Evolutionary conservation across 192 early-diverging fungal genomes (phyloP), one percentile per base, ranked within the genome.

Genomic region (Coemansia biformis): DNA sequence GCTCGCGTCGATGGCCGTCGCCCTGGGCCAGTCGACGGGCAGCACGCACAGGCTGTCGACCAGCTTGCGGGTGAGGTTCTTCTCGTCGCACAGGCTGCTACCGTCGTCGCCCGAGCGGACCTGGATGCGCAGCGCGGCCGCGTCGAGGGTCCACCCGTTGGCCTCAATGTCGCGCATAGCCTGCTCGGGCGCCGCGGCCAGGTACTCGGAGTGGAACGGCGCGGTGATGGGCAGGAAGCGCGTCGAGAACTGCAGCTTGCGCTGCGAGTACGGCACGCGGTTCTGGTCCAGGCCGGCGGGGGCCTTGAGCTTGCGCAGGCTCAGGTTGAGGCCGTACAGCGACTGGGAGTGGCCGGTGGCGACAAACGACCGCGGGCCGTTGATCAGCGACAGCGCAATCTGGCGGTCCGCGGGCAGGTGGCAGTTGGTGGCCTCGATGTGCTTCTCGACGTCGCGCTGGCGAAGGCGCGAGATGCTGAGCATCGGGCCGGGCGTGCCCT

Each of bases 401-500:
- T 86, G 81, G 56, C 85, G 85, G 42, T 93, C 89, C 26, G 76
- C 77, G 23, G 89, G 81, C 51, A 94, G 61, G 62, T 91, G 89
- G 48, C 77, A 77, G 78, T 93, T 93, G 67, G 92, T 91, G 13
- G 84, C 81, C 32, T 92, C 82, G 33, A 89, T 79, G 54, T 96
- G 88, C 65, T 86, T 81, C 59, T 85, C 67, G 26, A 95, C 88
- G 48, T 95, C 88, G 44, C 75, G 67, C 51, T 85, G 79, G 55
- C 88, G 88, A 42, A 96, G 76, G 30, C 84, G 84, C 55, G 82
- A 85, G 51, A 97, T 77, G 49, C 86, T 82, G 50, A 97, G 78
- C 93, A 97, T 97, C 37, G 90, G 89, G 8, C 88, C 88, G 5
- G 91, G 92, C 21, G 85, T 85, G 42, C 92, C 93, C 66, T 97